Evolutionary conservation across 352 stramenopile species (phyloP), one percentile per base, ranked within the genome.

Genomic region (Globisporangium takayamanum): DNA sequence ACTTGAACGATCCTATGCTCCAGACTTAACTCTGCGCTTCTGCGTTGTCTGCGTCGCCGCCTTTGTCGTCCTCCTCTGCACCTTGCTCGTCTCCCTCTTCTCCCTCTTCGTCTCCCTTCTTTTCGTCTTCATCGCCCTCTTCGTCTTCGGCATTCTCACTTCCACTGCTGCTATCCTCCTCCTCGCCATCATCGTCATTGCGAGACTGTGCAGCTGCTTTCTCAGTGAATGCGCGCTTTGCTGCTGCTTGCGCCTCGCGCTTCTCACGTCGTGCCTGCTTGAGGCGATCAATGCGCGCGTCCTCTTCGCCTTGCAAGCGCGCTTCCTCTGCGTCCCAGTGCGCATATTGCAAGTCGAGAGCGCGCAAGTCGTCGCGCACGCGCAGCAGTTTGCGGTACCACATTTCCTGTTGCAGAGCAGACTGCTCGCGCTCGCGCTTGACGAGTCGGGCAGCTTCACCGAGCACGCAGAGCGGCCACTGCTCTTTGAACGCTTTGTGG

Each of bases 311-410:
- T 14, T 70, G 57, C 33, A 86, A 60, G 2, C 81, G 70, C 22
- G 71, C 68, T 2, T 73, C 78, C 56, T 91, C 81, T n/a, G 76
- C 70, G 41, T 83, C 72, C 75, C 74, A 80, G 51, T 69, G 82
- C 8, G 73, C 78, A 45, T 80, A 76, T 39, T 89, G 78, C 51
- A 85, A 53, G 55, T 91, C 81, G 49, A 81, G 57, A 3, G 69
- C 81, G 0, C 81, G 73, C 50, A 91, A 58, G 51, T 91, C 78
- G 46, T 91, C 78, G 0, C 81, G 73, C 6, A 91, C 78, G 4
- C 81, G 78, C 50, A 91, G 62, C 26, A 91, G 57, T 28, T 70
- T 55, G 2, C 81, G 73, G 50, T 79, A 75, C 67, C 70, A 82
- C n/a, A 62, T 63, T 55, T 88, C 77, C 25, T 84, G 53, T 0